A percentile compares a stretch with the other conserved stretches of the same genome.
Conservation (phyloP, 352 stramenopile genomes). For the Phytophthora ohioensis region DNA sequence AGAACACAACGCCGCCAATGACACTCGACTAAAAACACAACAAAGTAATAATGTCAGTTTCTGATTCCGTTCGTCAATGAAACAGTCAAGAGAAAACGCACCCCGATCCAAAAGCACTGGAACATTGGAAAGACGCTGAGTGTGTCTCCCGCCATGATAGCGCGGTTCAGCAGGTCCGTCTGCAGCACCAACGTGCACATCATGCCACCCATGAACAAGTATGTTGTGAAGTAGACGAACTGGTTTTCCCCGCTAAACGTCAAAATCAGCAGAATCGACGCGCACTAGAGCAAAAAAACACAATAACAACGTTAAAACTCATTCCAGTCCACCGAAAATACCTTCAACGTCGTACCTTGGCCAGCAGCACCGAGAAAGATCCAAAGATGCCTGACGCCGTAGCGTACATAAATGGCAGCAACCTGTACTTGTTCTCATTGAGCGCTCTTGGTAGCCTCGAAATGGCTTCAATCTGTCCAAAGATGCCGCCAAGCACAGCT, state of each 20-base stretch:
- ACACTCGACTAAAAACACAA: conserved; percentile 70
- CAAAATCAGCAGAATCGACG: conserved; percentile 82
- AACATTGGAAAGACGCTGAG: conserved; percentile 90
- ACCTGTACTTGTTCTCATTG: conserved; percentile 72
- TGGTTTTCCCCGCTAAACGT: conserved; percentile 85
- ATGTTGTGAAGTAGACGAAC: conserved; percentile 88
- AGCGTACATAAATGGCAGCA: conserved; percentile 83
- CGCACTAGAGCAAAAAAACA: conserved; percentile 49
- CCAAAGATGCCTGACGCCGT: conserved; percentile 87
- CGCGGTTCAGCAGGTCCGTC: conserved; percentile 84
- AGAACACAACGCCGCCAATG: conserved; percentile 86
- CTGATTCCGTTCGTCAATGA: background rate
- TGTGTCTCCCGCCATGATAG: conserved; percentile 87
- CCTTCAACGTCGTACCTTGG: conserved; percentile 57
- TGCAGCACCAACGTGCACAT: conserved; percentile 85
- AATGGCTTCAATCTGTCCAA: conserved; percentile 79
- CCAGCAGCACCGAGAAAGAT: conserved; percentile 83
- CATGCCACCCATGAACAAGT: conserved; percentile 86
- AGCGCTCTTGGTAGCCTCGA: conserved; percentile 48
- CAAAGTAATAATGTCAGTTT: conserved; percentile 19
- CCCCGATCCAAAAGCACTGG: conserved; percentile 90
- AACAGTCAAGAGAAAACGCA: conserved; percentile 40
- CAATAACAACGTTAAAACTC: conserved; percentile 28
- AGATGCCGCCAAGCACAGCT: conserved; percentile 70
- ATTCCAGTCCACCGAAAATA: conserved; percentile 18